Evolutionary conservation across 1,284 basidiomycete genomes (phyloP).

Genomic region (Melampsora larici-populina): DNA sequence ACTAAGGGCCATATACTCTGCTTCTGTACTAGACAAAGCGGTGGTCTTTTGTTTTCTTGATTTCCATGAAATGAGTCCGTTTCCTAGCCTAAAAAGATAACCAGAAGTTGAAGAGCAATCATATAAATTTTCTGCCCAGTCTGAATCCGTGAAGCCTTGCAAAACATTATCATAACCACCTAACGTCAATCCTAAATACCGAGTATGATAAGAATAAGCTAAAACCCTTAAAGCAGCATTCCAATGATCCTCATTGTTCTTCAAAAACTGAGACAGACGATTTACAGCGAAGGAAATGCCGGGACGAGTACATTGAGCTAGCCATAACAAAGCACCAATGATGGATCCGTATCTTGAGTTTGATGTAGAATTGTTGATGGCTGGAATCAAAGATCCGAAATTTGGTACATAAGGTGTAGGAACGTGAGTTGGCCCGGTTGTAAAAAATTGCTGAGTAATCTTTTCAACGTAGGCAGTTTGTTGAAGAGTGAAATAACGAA

Average conservation of each 20-base stretch:
- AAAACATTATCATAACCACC: neutral
- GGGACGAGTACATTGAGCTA: slow-evolving; percentile 8
- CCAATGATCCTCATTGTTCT: neutral
- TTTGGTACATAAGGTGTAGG: neutral
- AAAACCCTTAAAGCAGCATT: neutral
- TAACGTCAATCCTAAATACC: neutral
- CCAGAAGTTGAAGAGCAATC: neutral
- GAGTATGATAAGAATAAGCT: neutral
- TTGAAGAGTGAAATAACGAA: no score
- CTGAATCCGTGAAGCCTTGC: neutral
- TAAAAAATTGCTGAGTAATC: no score
- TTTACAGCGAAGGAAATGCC: neutral
- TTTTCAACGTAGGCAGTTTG: no score
- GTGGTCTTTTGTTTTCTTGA: neutral
- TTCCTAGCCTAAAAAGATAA: neutral
- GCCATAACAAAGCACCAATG: neutral
- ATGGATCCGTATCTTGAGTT: neutral
- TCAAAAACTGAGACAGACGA: neutral
- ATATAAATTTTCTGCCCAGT: slow-evolving; percentile 9
- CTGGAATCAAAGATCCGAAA: neutral
- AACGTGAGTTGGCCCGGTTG: neutral
- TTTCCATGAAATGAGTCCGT: neutral
- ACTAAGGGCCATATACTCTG: neutral
- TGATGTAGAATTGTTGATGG: neutral
- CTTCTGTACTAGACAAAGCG: neutral